phyloP scores from a whole-genome alignment of 495 filamentous ascomycete genomes.

The Penicillium cataractarum region DNA sequence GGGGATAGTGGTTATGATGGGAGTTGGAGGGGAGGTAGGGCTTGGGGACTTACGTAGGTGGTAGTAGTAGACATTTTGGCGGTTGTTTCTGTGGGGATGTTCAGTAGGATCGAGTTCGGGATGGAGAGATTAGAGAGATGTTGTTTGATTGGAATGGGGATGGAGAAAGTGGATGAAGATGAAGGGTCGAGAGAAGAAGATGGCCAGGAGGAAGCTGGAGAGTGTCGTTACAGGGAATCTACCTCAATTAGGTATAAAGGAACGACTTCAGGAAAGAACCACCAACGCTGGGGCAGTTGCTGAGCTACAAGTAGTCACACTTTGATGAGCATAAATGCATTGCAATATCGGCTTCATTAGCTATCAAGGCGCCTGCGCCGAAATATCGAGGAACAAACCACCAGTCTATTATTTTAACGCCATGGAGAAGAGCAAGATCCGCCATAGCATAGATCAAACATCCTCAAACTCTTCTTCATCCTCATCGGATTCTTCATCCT shows the following conservation, averaged over 20 bases:
- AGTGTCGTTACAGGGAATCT: background rate
- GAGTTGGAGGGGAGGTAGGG: background rate
- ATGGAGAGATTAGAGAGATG: too few relatives aligned
- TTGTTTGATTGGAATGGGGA: too few relatives aligned
- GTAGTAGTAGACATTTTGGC: background rate
- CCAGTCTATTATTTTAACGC: slow-evolving; percentile 7
- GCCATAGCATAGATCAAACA: slow-evolving; percentile 29
- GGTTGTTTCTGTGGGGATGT: background rate
- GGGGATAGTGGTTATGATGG: background rate
- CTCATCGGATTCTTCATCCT: slow-evolving; percentile 53
- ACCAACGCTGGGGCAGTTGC: background rate
- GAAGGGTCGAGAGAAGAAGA: background rate
- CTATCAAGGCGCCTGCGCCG: slow-evolving; percentile 23
- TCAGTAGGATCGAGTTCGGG: background rate
- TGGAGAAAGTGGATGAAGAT: background rate
- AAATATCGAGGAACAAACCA: background rate
- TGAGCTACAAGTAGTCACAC: background rate
- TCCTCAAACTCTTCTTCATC: slow-evolving; percentile 60
- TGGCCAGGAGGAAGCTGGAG: background rate
- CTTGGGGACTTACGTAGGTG: background rate
- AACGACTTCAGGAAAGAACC: background rate
- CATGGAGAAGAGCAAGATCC: background rate
- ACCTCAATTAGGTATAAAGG: background rate
- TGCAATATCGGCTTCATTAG: background rate
- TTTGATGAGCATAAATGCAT: background rate